These are phyloP conservation scores for Entoloma clypeatum DNA, from an alignment of 1,284 basidiomycete species.

Conservation along the genomic window DNA sequence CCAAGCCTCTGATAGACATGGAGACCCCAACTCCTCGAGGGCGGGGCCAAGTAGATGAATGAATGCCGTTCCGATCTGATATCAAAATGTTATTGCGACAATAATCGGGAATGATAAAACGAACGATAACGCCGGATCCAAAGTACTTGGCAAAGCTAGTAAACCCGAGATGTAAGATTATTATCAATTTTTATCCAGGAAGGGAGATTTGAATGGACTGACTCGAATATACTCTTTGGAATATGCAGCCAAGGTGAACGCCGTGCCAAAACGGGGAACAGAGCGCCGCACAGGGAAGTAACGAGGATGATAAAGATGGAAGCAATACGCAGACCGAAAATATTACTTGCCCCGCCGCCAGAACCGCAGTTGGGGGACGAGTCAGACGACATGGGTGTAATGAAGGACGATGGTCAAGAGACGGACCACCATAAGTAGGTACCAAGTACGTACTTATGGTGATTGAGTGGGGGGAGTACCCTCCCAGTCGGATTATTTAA, in stretches of 20 bases:
- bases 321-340: constrained; percentile 65
- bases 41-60: constrained; percentile 84
- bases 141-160: constrained; percentile 91
- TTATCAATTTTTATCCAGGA: constrained; percentile 2
- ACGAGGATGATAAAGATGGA: constrained; percentile 86
- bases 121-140: constrained; percentile 87
- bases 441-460: too few species aligned
- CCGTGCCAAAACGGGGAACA: constrained; percentile 80
- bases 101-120: constrained; percentile 29
- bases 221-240: constrained; percentile 73
- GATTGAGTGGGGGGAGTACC: too few species aligned
- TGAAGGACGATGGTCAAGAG: too few species aligned
- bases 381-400: too few species aligned
- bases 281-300: constrained; percentile 65
- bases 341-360: constrained; percentile 29
- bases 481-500: too few species aligned
- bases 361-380: constrained; percentile 32
- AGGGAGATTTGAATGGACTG: constrained; percentile 32
- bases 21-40: constrained; percentile 63
- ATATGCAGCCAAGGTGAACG: constrained; percentile 56
- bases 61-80: constrained; percentile 86
- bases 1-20: constrained; percentile 76
- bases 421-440: too few species aligned
- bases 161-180: constrained; percentile 18
- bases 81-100: neutral